Percentiles rank a stretch among this genome's conserved stretches.
Evolutionary conservation across 768 basidiomycete species (phyloP).

Genomic region (Tubosaeta sp.): DNA sequence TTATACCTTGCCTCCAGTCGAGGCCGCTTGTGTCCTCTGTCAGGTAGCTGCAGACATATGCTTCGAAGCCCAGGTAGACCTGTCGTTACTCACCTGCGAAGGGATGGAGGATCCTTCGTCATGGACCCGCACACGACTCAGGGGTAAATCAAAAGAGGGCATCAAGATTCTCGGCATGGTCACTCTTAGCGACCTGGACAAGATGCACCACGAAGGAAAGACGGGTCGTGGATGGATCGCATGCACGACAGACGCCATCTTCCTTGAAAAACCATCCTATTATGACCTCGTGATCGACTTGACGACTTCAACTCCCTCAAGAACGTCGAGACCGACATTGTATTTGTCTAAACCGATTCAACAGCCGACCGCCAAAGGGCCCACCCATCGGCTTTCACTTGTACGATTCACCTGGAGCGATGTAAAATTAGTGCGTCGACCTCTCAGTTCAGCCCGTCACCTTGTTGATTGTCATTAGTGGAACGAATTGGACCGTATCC

Average conservation of each 20-base stretch:
- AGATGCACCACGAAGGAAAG: slow-evolving; percentile 51
- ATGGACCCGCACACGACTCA: slow-evolving; percentile 30
- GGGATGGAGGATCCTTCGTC: slow-evolving; percentile 25
- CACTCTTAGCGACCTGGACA: slow-evolving; percentile 68
- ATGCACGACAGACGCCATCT: slow-evolving; percentile 83
- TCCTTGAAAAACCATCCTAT: slow-evolving; percentile 72
- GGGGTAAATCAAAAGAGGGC: slow-evolving; percentile 44
- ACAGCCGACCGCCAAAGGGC: slow-evolving; percentile 34
- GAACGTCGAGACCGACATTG: slow-evolving; percentile 61
- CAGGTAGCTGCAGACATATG: slow-evolving; percentile 59
- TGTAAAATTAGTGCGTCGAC: slow-evolving; percentile 55
- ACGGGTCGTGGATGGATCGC: slow-evolving; percentile 78
- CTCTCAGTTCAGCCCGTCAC: background rate
- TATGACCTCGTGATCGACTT: slow-evolving; percentile 83
- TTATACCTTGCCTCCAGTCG: slow-evolving; percentile 75
- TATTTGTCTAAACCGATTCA: slow-evolving; percentile 52
- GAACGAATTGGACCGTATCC: slow-evolving; percentile 71
- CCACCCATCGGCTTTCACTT: slow-evolving; percentile 53
- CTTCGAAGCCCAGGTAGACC: slow-evolving; percentile 42
- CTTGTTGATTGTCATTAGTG: slow-evolving; percentile 42
- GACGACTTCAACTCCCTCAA: slow-evolving; percentile 59
- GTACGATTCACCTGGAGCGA: slow-evolving; percentile 84
- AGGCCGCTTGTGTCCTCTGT: slow-evolving; percentile 70
- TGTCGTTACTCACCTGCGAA: slow-evolving; percentile 18
- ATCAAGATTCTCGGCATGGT: slow-evolving; percentile 76